Evolutionary conservation across 1,284 basidiomycete genomes (phyloP).

Genomic region (Sanghuangporus baumii): DNA sequence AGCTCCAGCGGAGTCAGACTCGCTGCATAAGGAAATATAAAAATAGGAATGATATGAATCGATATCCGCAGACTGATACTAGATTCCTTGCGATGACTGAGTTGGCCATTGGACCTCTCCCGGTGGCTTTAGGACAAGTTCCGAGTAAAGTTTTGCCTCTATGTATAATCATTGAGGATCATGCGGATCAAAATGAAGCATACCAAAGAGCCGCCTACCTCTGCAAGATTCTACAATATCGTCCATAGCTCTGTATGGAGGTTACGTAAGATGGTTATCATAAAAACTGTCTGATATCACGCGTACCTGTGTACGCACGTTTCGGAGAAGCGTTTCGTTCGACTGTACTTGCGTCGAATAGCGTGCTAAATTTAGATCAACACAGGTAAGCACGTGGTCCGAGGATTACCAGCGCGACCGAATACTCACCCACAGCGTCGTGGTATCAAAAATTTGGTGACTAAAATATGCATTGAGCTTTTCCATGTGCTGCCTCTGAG

Average conservation of each 20-base stretch:
- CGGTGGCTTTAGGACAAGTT: background rate
- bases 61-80: background rate
- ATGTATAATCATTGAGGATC: background rate
- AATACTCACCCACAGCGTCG: conserved; percentile 13
- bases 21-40: too few species aligned
- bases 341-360: conserved; percentile 12
- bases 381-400: background rate
- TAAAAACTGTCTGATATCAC: background rate
- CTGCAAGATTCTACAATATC: conserved; percentile 11
- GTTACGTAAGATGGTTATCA: background rate
- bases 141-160: conserved; percentile 11
- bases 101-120: conserved; percentile 2
- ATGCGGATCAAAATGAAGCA: background rate
- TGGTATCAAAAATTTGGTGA: conserved; percentile 16
- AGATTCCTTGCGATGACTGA: background rate
- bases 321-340: conserved; percentile 2
- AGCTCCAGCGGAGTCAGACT: too few species aligned
- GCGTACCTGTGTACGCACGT: conserved; percentile 9
- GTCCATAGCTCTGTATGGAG: conserved; percentile 3
- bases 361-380: background rate
- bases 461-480: conserved; percentile 13
- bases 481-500: conserved; percentile 14
- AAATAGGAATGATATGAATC: too few species aligned
- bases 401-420: background rate
- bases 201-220: background rate